Conservation (phyloP, 1,284 basidiomycete species). For the Leccinum fuscescens region DNA sequence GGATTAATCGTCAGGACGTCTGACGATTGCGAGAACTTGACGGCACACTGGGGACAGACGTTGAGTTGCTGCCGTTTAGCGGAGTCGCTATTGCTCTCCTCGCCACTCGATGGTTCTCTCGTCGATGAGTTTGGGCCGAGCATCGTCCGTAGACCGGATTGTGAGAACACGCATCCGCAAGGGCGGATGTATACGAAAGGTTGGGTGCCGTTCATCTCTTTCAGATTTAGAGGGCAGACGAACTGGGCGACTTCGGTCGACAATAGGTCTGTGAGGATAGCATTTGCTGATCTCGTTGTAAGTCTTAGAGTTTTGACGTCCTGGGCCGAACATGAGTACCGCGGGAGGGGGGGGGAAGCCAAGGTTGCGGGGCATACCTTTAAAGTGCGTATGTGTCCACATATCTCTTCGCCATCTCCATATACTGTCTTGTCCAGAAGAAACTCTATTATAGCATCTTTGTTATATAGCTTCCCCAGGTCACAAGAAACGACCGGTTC, state of each 20-base stretch:
- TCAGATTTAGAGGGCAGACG: conserved; percentile 85
- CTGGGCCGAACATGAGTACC: conserved; percentile 37
- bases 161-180: conserved; percentile 88
- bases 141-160: conserved; percentile 70
- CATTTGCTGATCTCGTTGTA: conserved; percentile 62
- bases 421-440: conserved; percentile 75
- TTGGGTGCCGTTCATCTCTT: conserved; percentile 90
- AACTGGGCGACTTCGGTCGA: conserved; percentile 59
- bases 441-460: conserved; percentile 87
- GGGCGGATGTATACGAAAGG: conserved; percentile 85
- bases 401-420: conserved; percentile 82
- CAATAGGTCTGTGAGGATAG: conserved; percentile 39
- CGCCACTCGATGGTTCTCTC: conserved; percentile 24
- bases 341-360: not conserved
- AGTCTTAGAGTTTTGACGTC: conserved; percentile 83
- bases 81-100: conserved; percentile 14
- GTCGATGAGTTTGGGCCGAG: conserved; percentile 35
- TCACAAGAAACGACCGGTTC: conserved; percentile 88
- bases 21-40: conserved; percentile 55
- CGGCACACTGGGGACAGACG: conserved; percentile 72
- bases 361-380: conserved; percentile 57
- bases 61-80: conserved; percentile 41
- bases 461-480: conserved; percentile 91
- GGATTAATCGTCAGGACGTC: conserved; percentile 68
- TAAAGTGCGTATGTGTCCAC: conserved; percentile 81